These are phyloP conservation scores for Salvia miltiorrhiza DNA, from an alignment of 257 asterid species.

Conservation along the genomic window DNA sequence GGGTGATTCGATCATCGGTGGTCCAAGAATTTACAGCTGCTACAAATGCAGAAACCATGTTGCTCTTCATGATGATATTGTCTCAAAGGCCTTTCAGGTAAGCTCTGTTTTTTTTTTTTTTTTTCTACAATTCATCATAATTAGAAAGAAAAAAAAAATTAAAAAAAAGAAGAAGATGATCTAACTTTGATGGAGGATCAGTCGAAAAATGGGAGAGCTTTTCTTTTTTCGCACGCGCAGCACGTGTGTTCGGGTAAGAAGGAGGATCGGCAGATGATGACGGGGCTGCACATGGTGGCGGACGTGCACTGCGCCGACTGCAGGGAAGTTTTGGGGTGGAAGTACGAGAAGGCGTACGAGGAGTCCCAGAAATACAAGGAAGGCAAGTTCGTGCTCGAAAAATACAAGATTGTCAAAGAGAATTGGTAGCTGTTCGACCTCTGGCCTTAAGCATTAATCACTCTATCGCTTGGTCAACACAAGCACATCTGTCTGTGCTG, in stretches of 20 bases:
- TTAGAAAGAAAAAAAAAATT: too few relatives aligned
- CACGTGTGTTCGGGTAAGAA: conserved; percentile 39
- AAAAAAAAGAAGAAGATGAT: too few relatives aligned
- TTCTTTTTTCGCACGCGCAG: conserved; percentile 44
- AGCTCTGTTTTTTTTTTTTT: not conserved
- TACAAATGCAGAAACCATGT: conserved; percentile 59
- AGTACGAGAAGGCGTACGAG: conserved; percentile 49
- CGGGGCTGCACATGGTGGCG: conserved; percentile 54
- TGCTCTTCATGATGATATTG: conserved; percentile 61
- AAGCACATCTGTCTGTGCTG: too few relatives aligned
- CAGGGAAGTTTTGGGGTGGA: conserved; percentile 58
- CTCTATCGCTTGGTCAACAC: too few relatives aligned
- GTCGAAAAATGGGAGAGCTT: conserved; percentile 55
- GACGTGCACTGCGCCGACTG: conserved; percentile 59
- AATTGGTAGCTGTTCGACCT: conserved; percentile 35
- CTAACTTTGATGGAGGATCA: conserved; percentile 10
- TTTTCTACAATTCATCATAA: too few relatives aligned
- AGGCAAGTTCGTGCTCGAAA: conserved; percentile 53
- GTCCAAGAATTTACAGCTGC: conserved; percentile 59
- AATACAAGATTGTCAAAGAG: conserved; percentile 41
- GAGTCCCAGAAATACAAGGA: conserved; percentile 56
- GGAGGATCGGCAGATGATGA: conserved; percentile 46
- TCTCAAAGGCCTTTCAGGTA: conserved; percentile 61
- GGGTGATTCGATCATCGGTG: conserved; percentile 24
- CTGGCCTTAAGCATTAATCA: too few relatives aligned